Base-by-base conservation (phyloP, 495 filamentous ascomycete genomes). In the Penicilliopsis zonata region DNA sequence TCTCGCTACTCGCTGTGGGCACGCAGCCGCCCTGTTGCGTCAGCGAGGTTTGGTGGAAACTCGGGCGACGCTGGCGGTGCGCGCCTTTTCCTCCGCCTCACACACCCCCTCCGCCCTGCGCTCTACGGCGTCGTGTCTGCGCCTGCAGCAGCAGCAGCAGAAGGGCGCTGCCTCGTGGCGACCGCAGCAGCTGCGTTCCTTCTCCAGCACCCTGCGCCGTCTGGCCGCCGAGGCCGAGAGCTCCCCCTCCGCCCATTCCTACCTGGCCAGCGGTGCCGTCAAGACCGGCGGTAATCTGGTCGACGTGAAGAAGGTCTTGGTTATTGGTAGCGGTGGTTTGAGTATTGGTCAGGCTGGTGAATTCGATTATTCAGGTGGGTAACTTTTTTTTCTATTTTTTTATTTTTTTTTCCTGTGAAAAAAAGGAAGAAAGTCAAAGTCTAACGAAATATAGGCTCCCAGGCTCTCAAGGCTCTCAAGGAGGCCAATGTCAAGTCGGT, bases 271-370 rank as follows among this genome's bases (percentile, higher is more conserved):
- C 56, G 87, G 86, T 34, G 80, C 73, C 30, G 74, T 96, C 40
- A 78, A 78, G 46, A 62, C 71, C 15, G 78, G 74, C 28, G 68
- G 62, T 38, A 70, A 86, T 43, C 54, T 81, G 29, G 78, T 96
- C 26, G 78, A 94, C 61, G 90, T 98, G 16, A 92, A 93, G 67
- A 96, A 95, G 63, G 86, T 93, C 5, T 67, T 96, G 13, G 80
- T 96, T 19, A 78, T 96, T 41, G 88, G 88, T 31, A 86, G 80
- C 59, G 88, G 88, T 53, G 88, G 88, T 43, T 63, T 96, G 40
- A 92, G 84, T 51, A 96, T 96, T 58, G 88, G 88, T 9, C 88
- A 96, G 57, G 87, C 88, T 42, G 88, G 88, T 50, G 88, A 96
- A 59, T 96, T 96, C 44, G 87, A 94, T 57, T 94, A 96, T 59